Base-by-base conservation (phyloP, 805 yeast species). In the Sungouiozyma intestinalis region DNA sequence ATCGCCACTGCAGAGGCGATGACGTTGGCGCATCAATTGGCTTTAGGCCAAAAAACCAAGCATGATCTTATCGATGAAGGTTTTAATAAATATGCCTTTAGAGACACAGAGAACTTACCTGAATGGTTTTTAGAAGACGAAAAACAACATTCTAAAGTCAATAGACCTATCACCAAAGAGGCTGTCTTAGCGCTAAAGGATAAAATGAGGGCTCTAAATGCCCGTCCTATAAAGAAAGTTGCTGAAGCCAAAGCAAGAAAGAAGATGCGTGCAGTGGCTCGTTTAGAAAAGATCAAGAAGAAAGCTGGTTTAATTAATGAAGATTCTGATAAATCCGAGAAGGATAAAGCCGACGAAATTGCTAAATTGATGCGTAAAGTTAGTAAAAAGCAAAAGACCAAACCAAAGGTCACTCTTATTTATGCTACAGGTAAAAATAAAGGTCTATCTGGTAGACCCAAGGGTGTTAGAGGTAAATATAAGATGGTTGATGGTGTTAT, bases 151-250 rank as follows among this genome's bases (percentile, higher is more conserved):
- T 80, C 87, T 40, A 86, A 86, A 70, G 76, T 85, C 44, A 76
- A 75, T 51, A 81, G 85, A 60, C 98, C 98, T 6, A 84, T 92
- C 47, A 92, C 98, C 6, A 94, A 94, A 64, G 98, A 92, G 65
- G 94, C 94, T 4, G 82, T 85, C 0, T 64, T 76, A 45, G 92
- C 90, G 0, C 67, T 84, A 44, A 80, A 79, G 55, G 88, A 81
- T 51, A 83, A 82, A 58, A 65, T 77, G 70, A 77, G 70, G 57
- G 82, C 88, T 47, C 67, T 92, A 62, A 92, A 92, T 64, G 97
- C 98, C 9, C 79, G 99, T 63, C 98, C 99, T 9, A 90, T 92
- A 58, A 92, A 92, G 77, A 92, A 92, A 76, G 97, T 92, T n/a
- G 75, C 85, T 52, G 99, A 92, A 66, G 98, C 98, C 4, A 80